Percentiles rank a stretch among this genome's conserved stretches.
Conservation (phyloP, 805 yeast genomes). For the Myxozyma neotropica region DNA sequence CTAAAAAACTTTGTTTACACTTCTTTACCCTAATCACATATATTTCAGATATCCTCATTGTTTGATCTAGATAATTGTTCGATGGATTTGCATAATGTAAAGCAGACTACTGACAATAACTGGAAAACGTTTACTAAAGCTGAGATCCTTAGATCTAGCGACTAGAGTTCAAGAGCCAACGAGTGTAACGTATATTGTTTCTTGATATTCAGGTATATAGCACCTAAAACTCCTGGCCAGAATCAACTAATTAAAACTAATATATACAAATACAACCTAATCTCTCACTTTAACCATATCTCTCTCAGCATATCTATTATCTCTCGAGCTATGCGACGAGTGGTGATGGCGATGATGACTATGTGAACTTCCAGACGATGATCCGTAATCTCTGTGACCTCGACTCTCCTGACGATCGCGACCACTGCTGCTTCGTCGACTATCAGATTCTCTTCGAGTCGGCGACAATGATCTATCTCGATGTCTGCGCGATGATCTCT, state of each 20-base stretch:
- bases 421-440: not conserved
- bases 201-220: no score
- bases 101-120: not conserved
- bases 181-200: no score
- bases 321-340: conserved; percentile 6
- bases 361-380: not conserved
- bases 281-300: conserved; percentile 1
- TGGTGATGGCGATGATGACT: conserved; percentile 7
- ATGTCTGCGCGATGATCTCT: not conserved
- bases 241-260: no score
- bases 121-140: no score
- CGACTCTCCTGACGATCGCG: not conserved
- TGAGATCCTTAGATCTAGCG: no score
- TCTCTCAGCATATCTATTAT: conserved; percentile 5
- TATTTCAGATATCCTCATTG: not conserved
- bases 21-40: not conserved
- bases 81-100: not conserved
- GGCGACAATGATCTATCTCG: not conserved
- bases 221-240: no score
- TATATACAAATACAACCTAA: not conserved
- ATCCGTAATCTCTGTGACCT: not conserved
- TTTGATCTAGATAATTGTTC: not conserved
- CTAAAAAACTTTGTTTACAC: not conserved
- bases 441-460: no score
- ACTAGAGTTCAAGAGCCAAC: no score